Conservation (phyloP, 2,329 filamentous ascomycete genomes). For the Colletotrichum godetiae region DNA sequence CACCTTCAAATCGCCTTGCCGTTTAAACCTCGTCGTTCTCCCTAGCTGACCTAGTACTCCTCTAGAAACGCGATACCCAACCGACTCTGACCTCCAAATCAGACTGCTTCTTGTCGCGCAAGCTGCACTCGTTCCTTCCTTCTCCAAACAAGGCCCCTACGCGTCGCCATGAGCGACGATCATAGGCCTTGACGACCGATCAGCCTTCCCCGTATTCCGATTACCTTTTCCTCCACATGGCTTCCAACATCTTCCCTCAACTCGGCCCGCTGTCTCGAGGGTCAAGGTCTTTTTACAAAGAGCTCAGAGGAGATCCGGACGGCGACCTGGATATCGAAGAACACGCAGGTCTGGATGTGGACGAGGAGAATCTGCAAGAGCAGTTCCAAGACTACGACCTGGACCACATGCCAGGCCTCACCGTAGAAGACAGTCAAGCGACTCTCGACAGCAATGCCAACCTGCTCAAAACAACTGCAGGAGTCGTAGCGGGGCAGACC, state of each 20-base stretch:
- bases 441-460: constrained; percentile 52
- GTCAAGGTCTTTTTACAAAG: constrained; percentile 61
- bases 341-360: constrained; percentile 55
- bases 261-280: constrained; percentile 49
- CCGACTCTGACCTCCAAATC: background rate
- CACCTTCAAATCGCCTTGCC: background rate
- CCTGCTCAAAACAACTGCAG: constrained; percentile 27
- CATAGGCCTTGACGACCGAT: background rate
- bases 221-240: constrained; percentile 47
- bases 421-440: constrained; percentile 57
- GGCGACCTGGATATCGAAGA: constrained; percentile 54
- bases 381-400: constrained; percentile 63
- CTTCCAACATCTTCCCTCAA: constrained; percentile 60
- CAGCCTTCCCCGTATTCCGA: background rate
- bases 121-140: background rate
- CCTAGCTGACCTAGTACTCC: background rate
- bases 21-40: background rate
- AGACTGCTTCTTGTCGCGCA: background rate
- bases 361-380: constrained; percentile 65
- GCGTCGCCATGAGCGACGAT: constrained; percentile 15
- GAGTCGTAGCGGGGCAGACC: background rate
- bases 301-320: constrained; percentile 53
- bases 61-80: background rate
- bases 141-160: constrained; percentile 2
- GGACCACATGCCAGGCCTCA: constrained; percentile 54